These are phyloP conservation scores for Dispira simplex DNA, from an alignment of 192 early-diverging fungal genomes.

Conservation along the genomic window DNA sequence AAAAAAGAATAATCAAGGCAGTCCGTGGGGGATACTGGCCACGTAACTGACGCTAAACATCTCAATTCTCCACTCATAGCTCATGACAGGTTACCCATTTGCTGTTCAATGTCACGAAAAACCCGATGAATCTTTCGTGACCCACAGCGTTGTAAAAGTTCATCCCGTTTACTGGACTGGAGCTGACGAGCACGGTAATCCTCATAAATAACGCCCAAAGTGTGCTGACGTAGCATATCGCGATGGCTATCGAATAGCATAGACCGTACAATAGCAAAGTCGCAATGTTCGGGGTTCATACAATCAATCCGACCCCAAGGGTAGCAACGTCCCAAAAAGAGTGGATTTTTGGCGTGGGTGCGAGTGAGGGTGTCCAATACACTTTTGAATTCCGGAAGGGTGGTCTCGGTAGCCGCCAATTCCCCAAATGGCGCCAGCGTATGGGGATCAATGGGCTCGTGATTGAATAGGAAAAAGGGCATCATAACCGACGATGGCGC, in stretches of 20 bases:
- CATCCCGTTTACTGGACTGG: conserved; percentile 64
- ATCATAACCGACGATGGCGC: background rate
- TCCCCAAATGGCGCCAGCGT: background rate
- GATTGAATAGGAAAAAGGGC: conserved; percentile 7
- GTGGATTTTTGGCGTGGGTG: conserved; percentile 42
- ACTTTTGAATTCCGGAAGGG: background rate
- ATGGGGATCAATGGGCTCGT: conserved; percentile 7
- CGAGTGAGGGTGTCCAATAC: background rate
- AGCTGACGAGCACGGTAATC: conserved; percentile 80
- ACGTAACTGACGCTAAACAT: background rate
- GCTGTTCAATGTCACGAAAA: conserved; percentile 82
- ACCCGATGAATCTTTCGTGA: conserved; percentile 78
- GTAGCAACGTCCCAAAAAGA: conserved; percentile 74
- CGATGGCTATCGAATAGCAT: conserved; percentile 81
- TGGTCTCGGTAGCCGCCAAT: background rate
- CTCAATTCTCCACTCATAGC: conserved; percentile 34
- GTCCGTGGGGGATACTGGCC: background rate
- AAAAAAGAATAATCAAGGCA: background rate
- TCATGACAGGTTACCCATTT: conserved; percentile 10
- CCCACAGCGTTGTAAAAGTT: conserved; percentile 61
- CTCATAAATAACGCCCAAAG: conserved; percentile 82
- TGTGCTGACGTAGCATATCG: conserved; percentile 89
- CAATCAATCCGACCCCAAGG: conserved; percentile 93
- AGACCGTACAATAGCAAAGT: conserved; percentile 86
- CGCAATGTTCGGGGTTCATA: conserved; percentile 88